Base-by-base conservation (phyloP, 768 basidiomycete species). In the Amanita rimosa region DNA sequence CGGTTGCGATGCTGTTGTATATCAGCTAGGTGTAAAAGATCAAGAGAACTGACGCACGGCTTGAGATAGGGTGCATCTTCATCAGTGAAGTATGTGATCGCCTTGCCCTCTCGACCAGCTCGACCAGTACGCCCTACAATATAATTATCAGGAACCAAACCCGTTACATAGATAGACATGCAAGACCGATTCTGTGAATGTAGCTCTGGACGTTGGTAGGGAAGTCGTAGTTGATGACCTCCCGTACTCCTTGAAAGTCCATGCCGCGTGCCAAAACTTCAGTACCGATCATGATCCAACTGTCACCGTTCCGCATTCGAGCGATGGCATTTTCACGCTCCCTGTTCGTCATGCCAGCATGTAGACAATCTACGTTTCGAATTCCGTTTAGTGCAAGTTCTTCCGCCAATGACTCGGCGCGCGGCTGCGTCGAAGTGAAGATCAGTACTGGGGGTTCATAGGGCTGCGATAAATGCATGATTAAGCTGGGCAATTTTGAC, bases 191-290 rank as follows among this genome's bases (percentile, higher is more conserved):
- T 19, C 96, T 76, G 64, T 99, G 96, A 37, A 99, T 78, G 60
- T 99, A 99, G 59, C 88, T 93, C 63, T 95, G 92, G 2, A 95
- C 85, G 48, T 81, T 94, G 34, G 85, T 92, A 2, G 96, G 96
- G 65, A 98, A 97, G 66, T 97, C 95, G 58, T 88, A 94, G 64
- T 97, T 99, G 60, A 98, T 84, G 8, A 99, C 93, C 59, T 97
- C 88, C 51, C 82, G 73, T 45, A 95, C 80, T 8, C 94, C 93
- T 62, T 85, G 87, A 71, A 99, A 98, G 61, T 98, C 96, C 85
- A 99, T 93, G 3, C 96, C 96, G 56, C 96, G 78, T 19, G 91
- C 92, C 89, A 98, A 88, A 44, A 98, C 88, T 62, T 99, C 96
- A 19, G 96, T 99, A 55, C 85, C 89, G 40, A 99, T 77, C 77